phyloP scores from a whole-genome alignment of 768 basidiomycete genomes.

The Rhizopogon vesiculosus region DNA sequence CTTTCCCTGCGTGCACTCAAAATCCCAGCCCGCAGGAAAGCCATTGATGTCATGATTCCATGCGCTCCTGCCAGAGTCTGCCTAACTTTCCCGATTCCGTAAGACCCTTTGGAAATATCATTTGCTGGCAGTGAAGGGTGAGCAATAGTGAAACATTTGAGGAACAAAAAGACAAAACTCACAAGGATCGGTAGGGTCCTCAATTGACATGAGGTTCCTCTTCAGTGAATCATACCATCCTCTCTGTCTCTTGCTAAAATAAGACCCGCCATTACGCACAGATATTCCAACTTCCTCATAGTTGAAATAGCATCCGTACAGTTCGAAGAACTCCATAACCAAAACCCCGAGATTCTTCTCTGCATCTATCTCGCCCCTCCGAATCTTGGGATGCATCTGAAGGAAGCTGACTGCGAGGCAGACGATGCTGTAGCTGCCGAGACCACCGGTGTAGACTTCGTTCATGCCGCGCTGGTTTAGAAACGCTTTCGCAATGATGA shows the following conservation, averaged over 20 bases:
- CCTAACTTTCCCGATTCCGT: slow-evolving; percentile 75
- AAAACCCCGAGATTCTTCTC: slow-evolving; percentile 89
- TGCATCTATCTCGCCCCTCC: slow-evolving; percentile 82
- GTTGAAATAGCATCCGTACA: slow-evolving; percentile 91
- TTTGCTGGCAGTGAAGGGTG: slow-evolving; percentile 52
- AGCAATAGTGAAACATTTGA: neutral
- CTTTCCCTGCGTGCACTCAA: slow-evolving; percentile 53
- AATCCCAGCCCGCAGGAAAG: slow-evolving; percentile 61
- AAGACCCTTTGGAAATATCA: slow-evolving; percentile 89
- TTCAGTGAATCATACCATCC: slow-evolving; percentile 74
- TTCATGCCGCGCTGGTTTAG: slow-evolving; percentile 90
- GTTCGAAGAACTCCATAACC: slow-evolving; percentile 94
- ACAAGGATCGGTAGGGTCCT: slow-evolving; percentile 91
- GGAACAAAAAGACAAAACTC: slow-evolving; percentile 27
- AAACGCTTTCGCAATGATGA: slow-evolving; percentile 89
- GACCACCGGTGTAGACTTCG: slow-evolving; percentile 94
- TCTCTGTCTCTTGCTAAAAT: slow-evolving; percentile 75
- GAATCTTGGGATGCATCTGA: slow-evolving; percentile 96
- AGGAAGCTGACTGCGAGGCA: slow-evolving; percentile 91
- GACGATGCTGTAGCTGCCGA: slow-evolving; percentile 93
- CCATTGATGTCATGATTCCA: slow-evolving; percentile 69
- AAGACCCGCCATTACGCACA: slow-evolving; percentile 80
- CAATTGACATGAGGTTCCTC: slow-evolving; percentile 68
- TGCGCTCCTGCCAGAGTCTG: slow-evolving; percentile 80
- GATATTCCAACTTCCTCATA: slow-evolving; percentile 89